A percentile compares a stretch with the other conserved stretches of the same genome.
phyloP scores from a whole-genome alignment of 2,329 filamentous ascomycete species.

The Cyphellophora europaea region DNA sequence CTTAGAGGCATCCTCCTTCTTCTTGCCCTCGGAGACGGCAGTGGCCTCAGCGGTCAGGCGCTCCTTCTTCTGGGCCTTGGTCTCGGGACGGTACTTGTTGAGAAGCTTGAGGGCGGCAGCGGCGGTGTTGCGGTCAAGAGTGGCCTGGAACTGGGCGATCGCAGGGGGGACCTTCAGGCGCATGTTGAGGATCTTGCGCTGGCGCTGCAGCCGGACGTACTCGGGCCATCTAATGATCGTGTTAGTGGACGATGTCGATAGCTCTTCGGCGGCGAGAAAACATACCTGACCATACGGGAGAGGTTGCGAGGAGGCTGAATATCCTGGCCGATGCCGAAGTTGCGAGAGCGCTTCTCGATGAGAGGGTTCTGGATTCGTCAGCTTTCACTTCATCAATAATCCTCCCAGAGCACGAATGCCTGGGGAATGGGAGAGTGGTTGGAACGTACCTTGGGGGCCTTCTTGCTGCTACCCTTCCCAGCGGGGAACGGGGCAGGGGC shows the following conservation, averaged over 20 bases:
- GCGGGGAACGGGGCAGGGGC: conserved; percentile 94
- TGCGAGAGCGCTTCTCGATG: conserved; percentile 93
- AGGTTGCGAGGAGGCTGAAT: conserved; percentile 95
- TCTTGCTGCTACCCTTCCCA: conserved; percentile 80
- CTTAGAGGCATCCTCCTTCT: conserved; percentile 99
- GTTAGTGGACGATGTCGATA: neutral
- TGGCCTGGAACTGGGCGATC: conserved; percentile 95
- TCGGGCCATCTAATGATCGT: conserved; percentile 63
- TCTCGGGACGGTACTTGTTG: conserved; percentile 99
- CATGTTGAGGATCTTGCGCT: conserved; percentile 92
- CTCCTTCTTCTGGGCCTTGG: conserved; percentile 99
- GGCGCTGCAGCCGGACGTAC: conserved; percentile 96
- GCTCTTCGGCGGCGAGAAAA: neutral
- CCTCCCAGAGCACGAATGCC: too few species aligned
- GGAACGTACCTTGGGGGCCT: conserved; percentile 81
- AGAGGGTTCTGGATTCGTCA: conserved; percentile 96
- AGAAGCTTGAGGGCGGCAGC: conserved; percentile 98
- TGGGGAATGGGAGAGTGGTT: neutral
- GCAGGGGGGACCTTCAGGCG: conserved; percentile 97
- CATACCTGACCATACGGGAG: conserved; percentile 85
- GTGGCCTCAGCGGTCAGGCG: conserved; percentile 96
- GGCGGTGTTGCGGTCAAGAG: conserved; percentile 92
- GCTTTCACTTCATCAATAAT: conserved; percentile 3
- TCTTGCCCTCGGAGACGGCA: conserved; percentile 97
- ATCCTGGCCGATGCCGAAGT: conserved; percentile 98